phyloP scores from a whole-genome alignment of 257 asterid species.

The Solanum lycopersicoides region DNA sequence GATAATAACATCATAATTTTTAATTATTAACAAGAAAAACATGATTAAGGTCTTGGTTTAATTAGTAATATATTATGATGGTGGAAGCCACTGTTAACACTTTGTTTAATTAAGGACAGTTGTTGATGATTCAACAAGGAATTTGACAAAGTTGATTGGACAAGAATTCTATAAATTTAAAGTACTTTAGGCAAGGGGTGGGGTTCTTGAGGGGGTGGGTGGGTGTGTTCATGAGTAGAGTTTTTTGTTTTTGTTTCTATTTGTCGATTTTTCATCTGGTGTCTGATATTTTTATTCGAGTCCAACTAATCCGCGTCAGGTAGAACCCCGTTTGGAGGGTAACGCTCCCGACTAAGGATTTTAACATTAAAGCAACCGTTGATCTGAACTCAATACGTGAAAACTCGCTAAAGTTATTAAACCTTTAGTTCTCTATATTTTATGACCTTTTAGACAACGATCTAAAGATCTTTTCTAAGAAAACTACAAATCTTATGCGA shows the following conservation, averaged over 20 bases:
- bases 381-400: neutral
- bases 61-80: slow-evolving; percentile 14
- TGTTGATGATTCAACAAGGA: slow-evolving; percentile 29
- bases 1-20: slow-evolving; percentile 54
- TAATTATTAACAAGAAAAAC: slow-evolving; percentile 53
- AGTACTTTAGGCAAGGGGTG: neutral
- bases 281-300: no score
- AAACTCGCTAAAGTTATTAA: neutral
- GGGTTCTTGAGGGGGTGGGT: no score
- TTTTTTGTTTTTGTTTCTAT: no score
- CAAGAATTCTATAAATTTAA: neutral
- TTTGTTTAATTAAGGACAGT: slow-evolving; percentile 27
- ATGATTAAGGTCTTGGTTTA: slow-evolving; percentile 36
- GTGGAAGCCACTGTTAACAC: slow-evolving; percentile 47
- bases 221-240: neutral
- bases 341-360: neutral
- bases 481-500: neutral
- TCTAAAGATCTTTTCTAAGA: neutral
- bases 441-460: neutral
- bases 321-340: neutral
- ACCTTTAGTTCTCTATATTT: neutral
- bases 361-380: neutral
- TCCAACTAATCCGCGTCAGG: neutral
- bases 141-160: slow-evolving; percentile 30
- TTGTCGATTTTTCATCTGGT: neutral